phyloP scores from a whole-genome alignment of 106 monocot species.

The Dioscorea alata region DNA sequence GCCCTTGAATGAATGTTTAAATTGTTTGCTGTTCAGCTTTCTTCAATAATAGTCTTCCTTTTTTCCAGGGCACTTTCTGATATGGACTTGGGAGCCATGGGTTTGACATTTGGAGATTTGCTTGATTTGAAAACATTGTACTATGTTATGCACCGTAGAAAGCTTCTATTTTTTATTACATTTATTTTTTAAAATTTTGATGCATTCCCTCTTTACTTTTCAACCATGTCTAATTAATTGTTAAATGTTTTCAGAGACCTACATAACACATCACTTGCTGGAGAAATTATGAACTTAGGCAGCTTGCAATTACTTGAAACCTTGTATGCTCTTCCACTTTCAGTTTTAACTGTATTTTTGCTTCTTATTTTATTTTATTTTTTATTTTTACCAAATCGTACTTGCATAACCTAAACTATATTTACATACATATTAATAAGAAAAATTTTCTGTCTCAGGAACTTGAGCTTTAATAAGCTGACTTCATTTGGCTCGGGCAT shows the following conservation, averaged over 20 bases:
- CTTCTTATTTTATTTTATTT: neutral
- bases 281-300: conserved; percentile 45
- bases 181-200: too few relatives aligned
- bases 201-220: too few relatives aligned
- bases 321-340: conserved; percentile 19
- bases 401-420: too few relatives aligned
- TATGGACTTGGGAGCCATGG: conserved; percentile 38
- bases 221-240: too few relatives aligned
- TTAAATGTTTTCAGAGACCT: conserved; percentile 27
- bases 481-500: conserved; percentile 49
- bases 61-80: conserved; percentile 26
- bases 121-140: conserved; percentile 43
- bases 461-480: conserved; percentile 53
- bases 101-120: conserved; percentile 45
- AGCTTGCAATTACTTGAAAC: conserved; percentile 41
- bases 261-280: conserved; percentile 47
- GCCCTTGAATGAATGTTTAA: neutral
- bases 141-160: neutral
- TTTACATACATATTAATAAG: neutral
- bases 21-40: too few relatives aligned
- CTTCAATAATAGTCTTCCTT: too few relatives aligned
- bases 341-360: neutral
- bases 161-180: neutral
- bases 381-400: neutral
- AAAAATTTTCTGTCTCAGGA: conserved; percentile 15